These are phyloP conservation scores for Albatrellus ellisii DNA, from an alignment of 768 basidiomycete genomes.

Conservation along the genomic window DNA sequence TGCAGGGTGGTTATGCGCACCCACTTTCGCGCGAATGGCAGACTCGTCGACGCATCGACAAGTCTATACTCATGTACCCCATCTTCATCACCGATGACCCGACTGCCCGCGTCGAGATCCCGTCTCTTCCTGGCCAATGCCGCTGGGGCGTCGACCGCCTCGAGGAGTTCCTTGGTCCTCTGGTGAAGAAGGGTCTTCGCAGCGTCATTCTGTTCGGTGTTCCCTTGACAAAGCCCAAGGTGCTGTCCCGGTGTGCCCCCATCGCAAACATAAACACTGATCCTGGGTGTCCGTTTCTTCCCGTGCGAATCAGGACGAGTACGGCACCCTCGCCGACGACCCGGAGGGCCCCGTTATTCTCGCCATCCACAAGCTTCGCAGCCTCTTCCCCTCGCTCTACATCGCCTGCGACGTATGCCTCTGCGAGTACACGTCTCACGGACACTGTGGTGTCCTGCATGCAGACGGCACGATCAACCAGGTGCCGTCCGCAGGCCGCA, in stretches of 20 bases:
- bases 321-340: constrained; percentile 86
- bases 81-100: constrained; percentile 97
- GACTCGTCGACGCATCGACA: constrained; percentile 62
- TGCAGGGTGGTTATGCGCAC: constrained; percentile 92
- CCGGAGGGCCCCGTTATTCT: constrained; percentile 84
- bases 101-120: constrained; percentile 66
- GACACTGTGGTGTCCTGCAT: constrained; percentile 83
- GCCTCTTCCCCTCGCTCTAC: constrained; percentile 73
- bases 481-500: constrained; percentile 67
- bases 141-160: constrained; percentile 94
- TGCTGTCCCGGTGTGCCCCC: no score
- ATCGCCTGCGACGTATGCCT: constrained; percentile 94
- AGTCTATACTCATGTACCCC: constrained; percentile 97
- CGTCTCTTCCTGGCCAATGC: constrained; percentile 72
- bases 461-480: constrained; percentile 68
- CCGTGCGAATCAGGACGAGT: constrained; percentile 45
- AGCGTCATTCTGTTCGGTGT: constrained; percentile 96
- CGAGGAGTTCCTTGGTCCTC: constrained; percentile 73
- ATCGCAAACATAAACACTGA: no score
- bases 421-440: constrained; percentile 99
- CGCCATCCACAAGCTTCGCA: constrained; percentile 69
- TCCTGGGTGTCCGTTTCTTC: no score
- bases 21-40: constrained; percentile 86
- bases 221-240: constrained; percentile 70
- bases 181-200: constrained; percentile 79